phyloP scores from a whole-genome alignment of 2,329 filamentous ascomycete species.

The Ophiostoma himal-ulmi region DNA sequence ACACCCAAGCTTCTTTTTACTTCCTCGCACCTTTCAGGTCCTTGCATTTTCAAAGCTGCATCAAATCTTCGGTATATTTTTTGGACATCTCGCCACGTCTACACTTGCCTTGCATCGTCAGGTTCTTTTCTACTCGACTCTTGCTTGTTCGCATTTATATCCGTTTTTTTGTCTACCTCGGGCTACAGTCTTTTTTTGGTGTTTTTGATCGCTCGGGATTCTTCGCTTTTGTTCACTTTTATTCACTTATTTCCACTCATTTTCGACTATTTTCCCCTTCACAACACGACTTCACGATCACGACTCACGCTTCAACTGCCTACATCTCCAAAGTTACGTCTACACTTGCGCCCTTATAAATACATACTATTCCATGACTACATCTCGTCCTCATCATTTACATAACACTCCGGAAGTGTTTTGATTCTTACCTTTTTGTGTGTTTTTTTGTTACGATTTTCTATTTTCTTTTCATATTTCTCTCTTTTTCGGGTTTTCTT shows the following conservation, averaged over 20 bases:
- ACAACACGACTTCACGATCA: not conserved
- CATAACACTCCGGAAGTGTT: not conserved
- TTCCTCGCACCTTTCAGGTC: not conserved
- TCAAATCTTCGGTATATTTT: not conserved
- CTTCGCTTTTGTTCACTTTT: not conserved
- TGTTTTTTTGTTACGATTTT: not conserved
- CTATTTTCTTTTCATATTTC: not conserved
- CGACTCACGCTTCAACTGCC: not conserved
- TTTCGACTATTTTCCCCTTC: not conserved
- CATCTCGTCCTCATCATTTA: not conserved
- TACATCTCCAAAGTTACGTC: not conserved
- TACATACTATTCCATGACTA: not conserved
- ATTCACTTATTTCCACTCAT: not conserved
- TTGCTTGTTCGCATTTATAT: not conserved
- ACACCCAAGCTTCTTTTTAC: not conserved
- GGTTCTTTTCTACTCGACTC: not conserved
- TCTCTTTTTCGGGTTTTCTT: not conserved
- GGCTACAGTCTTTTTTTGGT: not conserved
- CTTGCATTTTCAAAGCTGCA: not conserved
- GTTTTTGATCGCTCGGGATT: not conserved
- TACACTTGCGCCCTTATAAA: not conserved
- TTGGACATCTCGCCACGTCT: not conserved
- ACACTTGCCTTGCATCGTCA: not conserved
- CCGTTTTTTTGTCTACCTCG: not conserved
- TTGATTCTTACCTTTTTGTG: not conserved